Evolutionary conservation across 129 eudicot species (phyloP).

Genomic region (Dittrichia graveolens): DNA sequence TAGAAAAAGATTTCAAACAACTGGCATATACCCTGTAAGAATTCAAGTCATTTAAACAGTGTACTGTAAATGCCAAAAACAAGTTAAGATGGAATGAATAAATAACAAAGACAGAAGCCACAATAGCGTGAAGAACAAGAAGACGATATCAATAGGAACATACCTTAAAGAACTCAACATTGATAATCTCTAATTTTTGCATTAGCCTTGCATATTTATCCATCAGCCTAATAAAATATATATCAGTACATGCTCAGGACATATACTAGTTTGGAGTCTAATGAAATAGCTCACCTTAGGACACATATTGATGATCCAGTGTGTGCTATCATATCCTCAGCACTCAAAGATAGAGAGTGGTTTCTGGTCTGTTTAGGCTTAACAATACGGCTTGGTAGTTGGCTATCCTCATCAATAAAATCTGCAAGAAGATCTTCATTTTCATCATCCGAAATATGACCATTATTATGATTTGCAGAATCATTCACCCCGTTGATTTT

Average conservation of each 20-base stretch:
- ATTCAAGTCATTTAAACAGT: conserved; percentile 15
- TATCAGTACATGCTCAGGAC: conserved; percentile 26
- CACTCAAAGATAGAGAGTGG: conserved; percentile 47
- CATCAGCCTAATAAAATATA: conserved; percentile 62
- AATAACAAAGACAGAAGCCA: conserved; percentile 8
- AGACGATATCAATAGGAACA: conserved; percentile 14
- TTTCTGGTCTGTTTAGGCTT: conserved; percentile 55
- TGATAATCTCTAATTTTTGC: conserved; percentile 90
- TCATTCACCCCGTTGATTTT: conserved; percentile 36
- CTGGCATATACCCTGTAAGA: conserved; percentile 79
- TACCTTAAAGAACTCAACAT: conserved; percentile 92
- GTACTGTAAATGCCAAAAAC: conserved; percentile 10
- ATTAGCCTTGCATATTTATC: conserved; percentile 97
- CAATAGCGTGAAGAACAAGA: not conserved
- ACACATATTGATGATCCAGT: conserved; percentile 96
- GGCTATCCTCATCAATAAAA: conserved; percentile 99
- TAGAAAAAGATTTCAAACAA: conserved; percentile 82
- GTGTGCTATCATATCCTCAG: conserved; percentile 62
- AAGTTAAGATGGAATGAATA: conserved; percentile 7
- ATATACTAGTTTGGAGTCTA: not conserved
- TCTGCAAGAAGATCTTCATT: conserved; percentile 99
- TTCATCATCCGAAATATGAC: conserved; percentile 73
- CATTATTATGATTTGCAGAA: conserved; percentile 59
- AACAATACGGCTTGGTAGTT: conserved; percentile 87
- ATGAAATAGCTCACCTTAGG: conserved; percentile 58